Conservation (phyloP, 2,329 filamentous ascomycete genomes). For the Trichoderma sp. region DNA sequence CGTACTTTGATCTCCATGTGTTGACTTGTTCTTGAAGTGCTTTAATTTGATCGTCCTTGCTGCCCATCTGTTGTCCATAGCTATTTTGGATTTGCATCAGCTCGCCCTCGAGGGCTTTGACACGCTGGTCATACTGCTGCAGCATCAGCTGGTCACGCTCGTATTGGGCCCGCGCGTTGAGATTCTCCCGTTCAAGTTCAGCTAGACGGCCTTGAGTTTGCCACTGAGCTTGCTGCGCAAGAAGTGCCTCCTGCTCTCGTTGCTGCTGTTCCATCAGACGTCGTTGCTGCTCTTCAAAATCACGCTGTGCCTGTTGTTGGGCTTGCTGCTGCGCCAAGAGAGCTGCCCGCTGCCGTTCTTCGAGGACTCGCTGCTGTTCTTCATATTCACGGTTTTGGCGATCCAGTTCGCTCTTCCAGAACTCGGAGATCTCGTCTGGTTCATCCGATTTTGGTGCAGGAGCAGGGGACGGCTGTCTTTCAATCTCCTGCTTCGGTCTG, state of each 20-base stretch:
- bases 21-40: slow-evolving; percentile 96
- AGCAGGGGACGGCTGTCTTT: slow-evolving; percentile 69
- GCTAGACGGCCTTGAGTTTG: slow-evolving; percentile 96
- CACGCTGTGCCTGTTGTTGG: slow-evolving; percentile 81
- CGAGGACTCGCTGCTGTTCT: slow-evolving; percentile 85
- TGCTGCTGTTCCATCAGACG: slow-evolving; percentile 86
- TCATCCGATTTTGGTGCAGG: slow-evolving; percentile 69
- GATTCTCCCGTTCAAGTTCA: slow-evolving; percentile 91
- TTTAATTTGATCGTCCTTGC: slow-evolving; percentile 92
- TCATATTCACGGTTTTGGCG: slow-evolving; percentile 94
- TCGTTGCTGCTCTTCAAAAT: slow-evolving; percentile 97
- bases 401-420: slow-evolving; percentile 93
- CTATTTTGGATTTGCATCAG: slow-evolving; percentile 80
- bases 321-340: slow-evolving; percentile 81
- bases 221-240: slow-evolving; percentile 86
- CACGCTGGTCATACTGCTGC: slow-evolving; percentile 92
- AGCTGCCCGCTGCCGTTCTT: slow-evolving; percentile 83
- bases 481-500: slow-evolving; percentile 76
- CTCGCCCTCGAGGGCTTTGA: slow-evolving; percentile 90
- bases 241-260: slow-evolving; percentile 84
- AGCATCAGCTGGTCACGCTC: slow-evolving; percentile 97
- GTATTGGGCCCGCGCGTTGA: slow-evolving; percentile 92
- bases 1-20: slow-evolving; percentile 96
- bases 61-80: slow-evolving; percentile 80
- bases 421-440: slow-evolving; percentile 93